phyloP scores from a whole-genome alignment of 805 yeast species.

The Yamadazyma takamatsuzukensis region DNA sequence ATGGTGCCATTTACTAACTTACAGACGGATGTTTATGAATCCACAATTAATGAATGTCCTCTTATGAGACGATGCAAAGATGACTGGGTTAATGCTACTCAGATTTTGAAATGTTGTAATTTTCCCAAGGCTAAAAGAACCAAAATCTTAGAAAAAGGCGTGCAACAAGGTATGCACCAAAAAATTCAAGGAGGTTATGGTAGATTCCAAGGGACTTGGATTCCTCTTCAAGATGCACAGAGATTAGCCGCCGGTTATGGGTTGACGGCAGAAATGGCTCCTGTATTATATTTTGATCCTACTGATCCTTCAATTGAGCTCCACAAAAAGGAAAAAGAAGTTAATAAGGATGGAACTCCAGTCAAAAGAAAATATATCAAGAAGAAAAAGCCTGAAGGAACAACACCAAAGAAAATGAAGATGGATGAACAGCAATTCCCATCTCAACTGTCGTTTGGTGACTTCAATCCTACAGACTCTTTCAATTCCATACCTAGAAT shows the following conservation, averaged over 20 bases:
- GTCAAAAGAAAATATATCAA: constrained; percentile 42
- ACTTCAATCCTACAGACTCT: constrained; percentile 11
- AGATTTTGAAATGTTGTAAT: constrained; percentile 86
- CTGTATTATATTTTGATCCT: constrained; percentile 37
- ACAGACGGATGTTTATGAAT: constrained; percentile 67
- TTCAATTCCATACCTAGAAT: constrained; percentile 9
- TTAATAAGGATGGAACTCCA: constrained; percentile 39
- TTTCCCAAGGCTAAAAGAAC: constrained; percentile 94
- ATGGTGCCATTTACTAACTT: not conserved
- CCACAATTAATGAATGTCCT: constrained; percentile 61
- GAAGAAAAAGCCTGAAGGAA: constrained; percentile 64
- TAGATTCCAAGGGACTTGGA: constrained; percentile 96
- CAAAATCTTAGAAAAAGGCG: constrained; percentile 86
- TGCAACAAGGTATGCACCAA: constrained; percentile 86
- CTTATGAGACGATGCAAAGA: constrained; percentile 89
- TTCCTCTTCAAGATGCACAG: constrained; percentile 73
- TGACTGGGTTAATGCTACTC: constrained; percentile 97
- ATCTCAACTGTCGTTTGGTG: constrained; percentile 1
- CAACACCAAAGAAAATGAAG: constrained; percentile 41
- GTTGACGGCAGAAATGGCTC: constrained; percentile 36
- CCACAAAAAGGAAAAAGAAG: constrained; percentile 31
- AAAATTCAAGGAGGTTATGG: constrained; percentile 98
- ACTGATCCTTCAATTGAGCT: constrained; percentile 33
- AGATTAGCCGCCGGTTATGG: constrained; percentile 39
- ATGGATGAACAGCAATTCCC: constrained; percentile 8